Conservation (phyloP, 2,329 filamentous ascomycete species). For the Diaporthe ampelina region DNA sequence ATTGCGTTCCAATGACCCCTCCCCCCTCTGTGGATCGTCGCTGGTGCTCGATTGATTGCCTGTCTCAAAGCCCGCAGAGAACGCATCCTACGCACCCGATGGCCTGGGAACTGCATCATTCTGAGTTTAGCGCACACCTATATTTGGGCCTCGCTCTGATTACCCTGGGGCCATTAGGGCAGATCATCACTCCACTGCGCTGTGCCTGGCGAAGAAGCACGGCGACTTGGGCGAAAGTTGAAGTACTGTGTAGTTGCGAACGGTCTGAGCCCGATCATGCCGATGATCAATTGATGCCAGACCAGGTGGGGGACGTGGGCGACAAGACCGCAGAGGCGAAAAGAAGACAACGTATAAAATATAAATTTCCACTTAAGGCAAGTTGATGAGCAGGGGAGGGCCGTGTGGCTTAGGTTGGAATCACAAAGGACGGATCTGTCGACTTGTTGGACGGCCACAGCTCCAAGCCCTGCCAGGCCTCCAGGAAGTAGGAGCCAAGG, state of each 20-base stretch:
- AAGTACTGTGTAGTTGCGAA: background rate
- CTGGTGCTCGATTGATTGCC: constrained; percentile 13
- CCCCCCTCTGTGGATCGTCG: constrained; percentile 37
- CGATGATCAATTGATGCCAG: constrained; percentile 11
- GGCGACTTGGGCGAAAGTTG: background rate
- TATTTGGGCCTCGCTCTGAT: constrained; percentile 30
- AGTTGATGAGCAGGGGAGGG: background rate
- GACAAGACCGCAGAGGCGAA: background rate
- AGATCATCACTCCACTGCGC: constrained; percentile 29
- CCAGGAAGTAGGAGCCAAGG: constrained; percentile 20
- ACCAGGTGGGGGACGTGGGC: background rate
- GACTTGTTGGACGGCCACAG: constrained; percentile 1
- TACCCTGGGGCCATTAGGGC: constrained; percentile 4
- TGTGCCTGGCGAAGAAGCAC: background rate
- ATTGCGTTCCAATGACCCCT: constrained; percentile 12
- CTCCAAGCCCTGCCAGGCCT: background rate
- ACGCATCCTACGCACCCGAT: constrained; percentile 33
- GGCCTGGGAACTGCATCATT: constrained; percentile 39
- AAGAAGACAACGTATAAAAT: background rate
- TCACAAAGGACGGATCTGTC: constrained; percentile 5
- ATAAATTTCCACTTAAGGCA: background rate
- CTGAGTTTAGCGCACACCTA: constrained; percentile 41
- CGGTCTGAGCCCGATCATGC: background rate
- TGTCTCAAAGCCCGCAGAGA: constrained; percentile 31
- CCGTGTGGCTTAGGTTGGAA: background rate